Base-by-base conservation (phyloP, 139 green algal species). In the Astrephomene gubernaculifera region DNA sequence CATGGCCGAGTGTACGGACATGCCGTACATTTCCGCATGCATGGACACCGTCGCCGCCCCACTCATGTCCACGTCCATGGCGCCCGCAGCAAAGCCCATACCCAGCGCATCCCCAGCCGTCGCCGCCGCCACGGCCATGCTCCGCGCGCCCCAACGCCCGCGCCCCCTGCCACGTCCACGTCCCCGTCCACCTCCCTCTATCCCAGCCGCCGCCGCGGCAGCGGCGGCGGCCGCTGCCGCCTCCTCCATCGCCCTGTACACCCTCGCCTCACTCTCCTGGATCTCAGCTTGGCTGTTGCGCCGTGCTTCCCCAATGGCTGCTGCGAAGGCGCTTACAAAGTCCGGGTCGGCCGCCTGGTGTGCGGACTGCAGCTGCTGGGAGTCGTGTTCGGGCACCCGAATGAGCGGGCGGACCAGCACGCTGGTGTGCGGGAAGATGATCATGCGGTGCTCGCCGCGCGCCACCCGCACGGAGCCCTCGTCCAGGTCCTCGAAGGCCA, bases 391-490 rank as follows among this genome's bases (percentile, higher is more conserved):
- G 43, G 79, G 79, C 33, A 85, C 63, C 14, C 4, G 0, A 6
- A 85, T 68, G 31, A 85, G 79, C 43, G 25, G n/a, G 6, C 41
- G 43, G 9, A 61, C 43, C 63, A 85, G 17, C 36, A 96, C 83
- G 81, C 90, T 80, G 17, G 93, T 94, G 12, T 93, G 93, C 1
- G 95, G 95, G 87, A 97, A 97, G 38, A 96, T 90, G 33, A 97
- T 90, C 88, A 97, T 88, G 52, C 92, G 92, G 82, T 97, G 88
- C 86, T 96, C 92, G 39, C 81, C 75, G 54, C 93, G 92, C 24
- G 92, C 90, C 31, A 90, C 65, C 39, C 83, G 73, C 57, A 93
- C 68, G 45, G 94, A 82, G 31, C 88, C 64, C 39, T 90, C 83
- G 4, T 90, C 41, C 57, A 87, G 79, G 86, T 88, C 67, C 19